phyloP scores from a whole-genome alignment of 345 rosid genomes.

The Draba incana region DNA sequence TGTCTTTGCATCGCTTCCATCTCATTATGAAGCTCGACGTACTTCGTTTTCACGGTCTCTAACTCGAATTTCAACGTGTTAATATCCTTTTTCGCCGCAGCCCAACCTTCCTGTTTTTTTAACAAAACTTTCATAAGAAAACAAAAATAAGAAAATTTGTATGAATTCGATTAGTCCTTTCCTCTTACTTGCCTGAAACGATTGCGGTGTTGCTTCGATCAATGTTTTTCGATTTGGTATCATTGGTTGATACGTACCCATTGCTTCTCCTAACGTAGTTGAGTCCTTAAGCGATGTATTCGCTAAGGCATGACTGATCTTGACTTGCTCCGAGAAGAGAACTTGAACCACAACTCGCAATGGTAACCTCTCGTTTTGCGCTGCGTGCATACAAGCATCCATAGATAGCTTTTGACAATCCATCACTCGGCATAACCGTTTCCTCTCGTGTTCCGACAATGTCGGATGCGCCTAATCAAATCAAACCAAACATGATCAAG shows the following conservation, averaged over 20 bases:
- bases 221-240: constrained; percentile 76
- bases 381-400: constrained; percentile 97
- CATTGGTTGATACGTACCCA: constrained; percentile 68
- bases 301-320: constrained; percentile 84
- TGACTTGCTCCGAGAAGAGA: constrained; percentile 93
- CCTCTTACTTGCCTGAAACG: constrained; percentile 66
- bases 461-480: constrained; percentile 82
- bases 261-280: constrained; percentile 46
- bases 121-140: not conserved
- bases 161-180: not conserved
- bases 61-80: constrained; percentile 92
- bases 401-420: constrained; percentile 97
- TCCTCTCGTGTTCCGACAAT: constrained; percentile 93
- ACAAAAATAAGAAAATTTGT: not conserved
- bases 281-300: constrained; percentile 65
- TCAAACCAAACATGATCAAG: not conserved
- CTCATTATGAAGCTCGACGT: constrained; percentile 83
- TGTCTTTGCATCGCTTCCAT: constrained; percentile 88
- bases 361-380: constrained; percentile 94
- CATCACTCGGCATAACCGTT: constrained; percentile 90
- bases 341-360: constrained; percentile 91
- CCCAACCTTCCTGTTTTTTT: constrained; percentile 75
- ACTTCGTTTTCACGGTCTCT: constrained; percentile 79
- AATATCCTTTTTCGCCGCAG: constrained; percentile 86
- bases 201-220: constrained; percentile 86